phyloP scores from a whole-genome alignment of 2,329 filamentous ascomycete genomes.

The Paecilomyces dactylethromorphus region DNA sequence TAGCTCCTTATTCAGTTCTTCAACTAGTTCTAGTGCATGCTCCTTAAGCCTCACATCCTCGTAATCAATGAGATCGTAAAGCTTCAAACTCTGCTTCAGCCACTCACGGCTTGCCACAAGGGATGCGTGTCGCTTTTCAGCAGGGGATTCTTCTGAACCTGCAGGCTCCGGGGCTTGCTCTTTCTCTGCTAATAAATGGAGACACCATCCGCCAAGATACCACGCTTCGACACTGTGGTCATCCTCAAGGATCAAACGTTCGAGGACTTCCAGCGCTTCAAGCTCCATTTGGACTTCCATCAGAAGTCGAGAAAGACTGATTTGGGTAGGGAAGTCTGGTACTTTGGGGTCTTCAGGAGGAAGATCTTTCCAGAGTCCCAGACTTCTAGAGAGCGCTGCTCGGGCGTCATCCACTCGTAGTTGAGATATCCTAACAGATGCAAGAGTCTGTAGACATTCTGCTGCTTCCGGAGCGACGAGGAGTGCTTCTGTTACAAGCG shows the following conservation, averaged over 20 bases:
- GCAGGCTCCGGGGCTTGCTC: slow-evolving; percentile 32
- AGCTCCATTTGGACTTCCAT: slow-evolving; percentile 86
- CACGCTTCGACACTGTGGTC: slow-evolving; percentile 92
- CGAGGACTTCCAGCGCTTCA: slow-evolving; percentile 77
- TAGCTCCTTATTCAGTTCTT: slow-evolving; percentile 56
- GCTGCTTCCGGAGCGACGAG: slow-evolving; percentile 72
- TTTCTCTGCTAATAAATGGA: slow-evolving; percentile 60
- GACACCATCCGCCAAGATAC: slow-evolving; percentile 94
- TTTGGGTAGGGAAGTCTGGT: slow-evolving; percentile 78
- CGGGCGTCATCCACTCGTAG: slow-evolving; percentile 69
- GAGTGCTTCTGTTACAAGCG: slow-evolving; percentile 82
- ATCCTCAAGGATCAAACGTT: slow-evolving; percentile 78
- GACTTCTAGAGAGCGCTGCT: slow-evolving; percentile 68
- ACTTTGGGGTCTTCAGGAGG: slow-evolving; percentile 63
- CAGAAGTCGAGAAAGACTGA: slow-evolving; percentile 75
- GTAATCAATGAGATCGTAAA: slow-evolving; percentile 76
- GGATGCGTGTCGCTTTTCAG: slow-evolving; percentile 52
- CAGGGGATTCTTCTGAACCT: slow-evolving; percentile 27
- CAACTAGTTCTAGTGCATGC: slow-evolving; percentile 38
- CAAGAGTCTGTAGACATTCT: slow-evolving; percentile 92
- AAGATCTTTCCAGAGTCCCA: slow-evolving; percentile 76
- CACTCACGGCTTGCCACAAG: slow-evolving; percentile 74
- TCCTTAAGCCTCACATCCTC: slow-evolving; percentile 45
- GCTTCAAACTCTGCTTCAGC: slow-evolving; percentile 70
- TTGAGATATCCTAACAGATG: slow-evolving; percentile 90